A percentile compares a stretch with the other conserved stretches of the same genome.
phyloP scores from a whole-genome alignment of 768 basidiomycete species.

The Kondoa subrosea region DNA sequence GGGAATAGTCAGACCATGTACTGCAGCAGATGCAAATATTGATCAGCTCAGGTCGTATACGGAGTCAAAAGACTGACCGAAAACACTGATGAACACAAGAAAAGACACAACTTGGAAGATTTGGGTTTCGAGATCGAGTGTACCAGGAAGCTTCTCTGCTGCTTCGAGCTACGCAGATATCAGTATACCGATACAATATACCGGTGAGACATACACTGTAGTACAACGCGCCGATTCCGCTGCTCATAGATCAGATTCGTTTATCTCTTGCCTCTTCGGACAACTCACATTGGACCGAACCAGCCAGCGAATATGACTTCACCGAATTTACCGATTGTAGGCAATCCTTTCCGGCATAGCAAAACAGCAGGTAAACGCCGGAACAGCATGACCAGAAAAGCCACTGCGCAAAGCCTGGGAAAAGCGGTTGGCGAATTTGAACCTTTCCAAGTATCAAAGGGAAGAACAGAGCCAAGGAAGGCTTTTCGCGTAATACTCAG shows the following conservation, averaged over 20 bases:
- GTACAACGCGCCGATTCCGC: not conserved
- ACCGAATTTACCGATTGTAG: not conserved
- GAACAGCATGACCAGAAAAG: not conserved
- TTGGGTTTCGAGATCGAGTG: not conserved
- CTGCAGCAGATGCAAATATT: not conserved
- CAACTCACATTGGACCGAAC: not conserved
- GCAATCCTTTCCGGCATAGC: not conserved
- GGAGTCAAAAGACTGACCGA: not conserved
- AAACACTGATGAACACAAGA: not conserved
- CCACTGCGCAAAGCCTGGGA: not conserved
- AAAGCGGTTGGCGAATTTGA: not conserved
- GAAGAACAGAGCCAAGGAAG: not conserved
- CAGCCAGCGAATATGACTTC: not conserved
- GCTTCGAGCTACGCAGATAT: not conserved
- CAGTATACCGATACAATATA: not conserved
- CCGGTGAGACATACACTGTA: not conserved
- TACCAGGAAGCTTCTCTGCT: not conserved
- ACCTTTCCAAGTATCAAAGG: not conserved
- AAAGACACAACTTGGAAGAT: not conserved
- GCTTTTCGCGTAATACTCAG: not conserved
- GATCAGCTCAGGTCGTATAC: not conserved
- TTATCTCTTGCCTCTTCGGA: not conserved
- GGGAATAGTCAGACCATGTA: not conserved
- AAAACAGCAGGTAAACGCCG: not conserved
- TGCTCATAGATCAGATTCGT: not conserved